Base-by-base conservation (phyloP, 495 filamentous ascomycete species). In the Amniculicola lignicola region DNA sequence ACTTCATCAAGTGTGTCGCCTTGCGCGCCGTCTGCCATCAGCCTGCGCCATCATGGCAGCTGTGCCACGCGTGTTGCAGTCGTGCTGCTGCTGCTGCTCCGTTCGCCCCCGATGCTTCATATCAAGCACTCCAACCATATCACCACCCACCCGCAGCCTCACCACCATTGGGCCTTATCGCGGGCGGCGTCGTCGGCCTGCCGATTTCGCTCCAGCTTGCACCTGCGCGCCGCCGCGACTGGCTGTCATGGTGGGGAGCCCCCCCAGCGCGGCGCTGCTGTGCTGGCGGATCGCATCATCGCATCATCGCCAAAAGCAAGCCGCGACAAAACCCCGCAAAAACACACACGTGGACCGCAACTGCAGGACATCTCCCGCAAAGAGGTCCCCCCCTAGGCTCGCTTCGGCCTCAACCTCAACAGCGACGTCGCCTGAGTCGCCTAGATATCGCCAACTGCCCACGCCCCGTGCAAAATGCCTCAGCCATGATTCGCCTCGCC, bases 401-500 rank as follows among this genome's bases (percentile, higher is more conserved):
- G n/a, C n/a, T n/a, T n/a, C n/a, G n/a, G n/a, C n/a, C n/a, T n/a
- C n/a, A n/a, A n/a, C n/a, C n/a, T 18, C 18, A 14, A 19, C 38
- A 33, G 11, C 37, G 18, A 14, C 11, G 29, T 55, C 40, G 51
- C 51, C n/a, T n/a, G n/a, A n/a, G n/a, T n/a, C n/a, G n/a, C n/a
- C n/a, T n/a, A n/a, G n/a, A n/a, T n/a, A n/a, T n/a, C n/a, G n/a
- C n/a, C n/a, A n/a, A n/a, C n/a, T n/a, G n/a, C n/a, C n/a, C n/a
- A 44, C 45, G 52, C 59, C 52, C 19, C 49, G 51, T 51, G 57
- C 5, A 60, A 56, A 51, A 57, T 51, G 40, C 57, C 58, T 70
- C 65, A 70, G 44, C 51, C 66, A 35, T 54, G 57, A 59, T 65
- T 66, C 58, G 69, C 55, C 43, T 53, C 59, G 24, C 68, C 50